Percentiles rank a stretch among this genome's conserved stretches.
These are phyloP conservation scores for Yamadazyma laniorum DNA, from an alignment of 805 yeast species.

Conservation along the genomic window DNA sequence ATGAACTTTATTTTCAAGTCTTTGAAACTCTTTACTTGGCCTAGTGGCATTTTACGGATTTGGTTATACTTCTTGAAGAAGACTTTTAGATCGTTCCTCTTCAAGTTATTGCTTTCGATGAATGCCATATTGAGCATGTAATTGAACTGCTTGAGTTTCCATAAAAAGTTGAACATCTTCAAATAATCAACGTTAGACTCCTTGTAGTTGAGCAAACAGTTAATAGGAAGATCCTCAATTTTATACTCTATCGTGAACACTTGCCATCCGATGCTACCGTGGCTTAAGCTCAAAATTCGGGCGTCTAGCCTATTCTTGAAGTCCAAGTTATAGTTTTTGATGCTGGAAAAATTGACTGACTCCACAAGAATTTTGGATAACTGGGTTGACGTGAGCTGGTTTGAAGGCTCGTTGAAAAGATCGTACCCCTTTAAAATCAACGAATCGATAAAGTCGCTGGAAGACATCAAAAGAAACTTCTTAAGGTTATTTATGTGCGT, in stretches of 20 bases:
- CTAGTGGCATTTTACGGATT: constrained; percentile 9
- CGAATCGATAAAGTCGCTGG: constrained; percentile 78
- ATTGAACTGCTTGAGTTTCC: constrained; percentile 70
- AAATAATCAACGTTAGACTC: constrained; percentile 54
- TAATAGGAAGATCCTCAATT: constrained; percentile 53
- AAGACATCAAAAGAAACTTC: constrained; percentile 64
- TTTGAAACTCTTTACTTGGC: constrained; percentile 12
- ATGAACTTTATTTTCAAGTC: constrained; percentile 32
- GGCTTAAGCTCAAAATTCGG: constrained; percentile 68
- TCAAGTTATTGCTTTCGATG: constrained; percentile 25
- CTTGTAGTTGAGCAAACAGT: constrained; percentile 30
- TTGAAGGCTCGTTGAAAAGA: constrained; percentile 59
- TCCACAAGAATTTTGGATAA: constrained; percentile 63
- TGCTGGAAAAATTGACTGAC: constrained; percentile 56
- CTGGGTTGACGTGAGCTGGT: constrained; percentile 60
- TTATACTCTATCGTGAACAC: constrained; percentile 84
- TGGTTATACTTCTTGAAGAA: constrained; percentile 9
- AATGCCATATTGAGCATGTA: constrained; percentile 43
- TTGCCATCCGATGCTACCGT: constrained; percentile 80
- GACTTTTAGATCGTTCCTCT: constrained; percentile 21
- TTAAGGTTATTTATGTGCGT: constrained; percentile 62
- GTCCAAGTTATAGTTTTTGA: constrained; percentile 37
- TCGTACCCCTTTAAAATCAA: constrained; percentile 55
- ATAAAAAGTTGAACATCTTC: constrained; percentile 78
- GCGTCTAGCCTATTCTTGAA: constrained; percentile 71